phyloP scores from a whole-genome alignment of 2,329 filamentous ascomycete species.

The Diatrype stigma region DNA sequence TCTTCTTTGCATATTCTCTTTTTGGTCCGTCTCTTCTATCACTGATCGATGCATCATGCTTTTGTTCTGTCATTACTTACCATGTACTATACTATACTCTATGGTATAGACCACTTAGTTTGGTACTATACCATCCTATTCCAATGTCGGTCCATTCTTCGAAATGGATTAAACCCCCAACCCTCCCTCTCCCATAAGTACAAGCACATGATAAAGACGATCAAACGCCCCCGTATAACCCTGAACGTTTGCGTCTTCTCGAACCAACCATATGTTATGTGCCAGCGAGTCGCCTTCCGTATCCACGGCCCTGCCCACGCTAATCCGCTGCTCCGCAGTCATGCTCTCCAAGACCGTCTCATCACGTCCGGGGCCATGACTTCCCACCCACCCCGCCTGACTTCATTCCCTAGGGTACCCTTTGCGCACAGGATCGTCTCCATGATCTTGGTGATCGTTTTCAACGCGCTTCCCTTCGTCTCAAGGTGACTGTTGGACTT shows the following conservation, averaged over 20 bases:
- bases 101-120: no score
- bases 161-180: no score
- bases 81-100: no score
- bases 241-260: not conserved
- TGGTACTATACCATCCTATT: no score
- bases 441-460: not conserved
- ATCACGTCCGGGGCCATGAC: not conserved
- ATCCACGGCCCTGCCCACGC: not conserved
- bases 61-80: no score
- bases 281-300: not conserved
- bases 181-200: not conserved
- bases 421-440: not conserved
- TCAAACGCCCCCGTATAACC: not conserved
- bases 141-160: no score
- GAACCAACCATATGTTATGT: not conserved
- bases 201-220: not conserved
- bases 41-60: no score
- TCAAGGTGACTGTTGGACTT: not conserved
- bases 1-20: not conserved
- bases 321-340: not conserved
- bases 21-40: no score
- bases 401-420: not conserved
- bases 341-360: not conserved
- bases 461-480: not conserved
- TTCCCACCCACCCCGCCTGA: not conserved